Conservation (phyloP, 345 rosid species). For the Arabidopsis arenosa region DNA sequence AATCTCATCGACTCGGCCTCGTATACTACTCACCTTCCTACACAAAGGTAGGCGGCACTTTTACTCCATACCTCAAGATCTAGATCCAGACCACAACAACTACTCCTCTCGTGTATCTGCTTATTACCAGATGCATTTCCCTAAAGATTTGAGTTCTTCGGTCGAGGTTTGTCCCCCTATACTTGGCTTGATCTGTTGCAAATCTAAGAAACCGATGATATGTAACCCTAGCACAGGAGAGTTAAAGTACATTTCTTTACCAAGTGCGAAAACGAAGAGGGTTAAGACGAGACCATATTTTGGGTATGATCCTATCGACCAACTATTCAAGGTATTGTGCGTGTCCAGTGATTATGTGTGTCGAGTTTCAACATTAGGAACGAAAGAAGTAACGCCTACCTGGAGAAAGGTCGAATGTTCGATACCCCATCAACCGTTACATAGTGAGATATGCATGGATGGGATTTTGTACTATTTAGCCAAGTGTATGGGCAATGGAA, state of each 20-base stretch:
- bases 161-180: neutral
- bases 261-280: too few species aligned
- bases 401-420: neutral
- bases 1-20: neutral
- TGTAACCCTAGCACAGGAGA: neutral
- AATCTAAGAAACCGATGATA: neutral
- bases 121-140: neutral
- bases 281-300: neutral
- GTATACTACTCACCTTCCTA: too few species aligned
- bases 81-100: neutral
- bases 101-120: neutral
- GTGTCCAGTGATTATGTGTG: neutral
- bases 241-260: too few species aligned
- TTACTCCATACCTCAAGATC: neutral
- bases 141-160: neutral
- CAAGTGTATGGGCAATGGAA: neutral
- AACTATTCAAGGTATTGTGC: neutral
- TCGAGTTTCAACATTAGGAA: slow-evolving; percentile 4
- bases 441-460: neutral
- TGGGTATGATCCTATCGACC: neutral
- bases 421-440: neutral
- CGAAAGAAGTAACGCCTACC: neutral
- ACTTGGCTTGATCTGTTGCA: neutral
- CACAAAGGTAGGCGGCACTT: neutral
- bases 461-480: neutral